Evolutionary conservation across 2,329 filamentous ascomycete genomes (phyloP).

Genomic region (Pseudogymnoascus sp.): DNA sequence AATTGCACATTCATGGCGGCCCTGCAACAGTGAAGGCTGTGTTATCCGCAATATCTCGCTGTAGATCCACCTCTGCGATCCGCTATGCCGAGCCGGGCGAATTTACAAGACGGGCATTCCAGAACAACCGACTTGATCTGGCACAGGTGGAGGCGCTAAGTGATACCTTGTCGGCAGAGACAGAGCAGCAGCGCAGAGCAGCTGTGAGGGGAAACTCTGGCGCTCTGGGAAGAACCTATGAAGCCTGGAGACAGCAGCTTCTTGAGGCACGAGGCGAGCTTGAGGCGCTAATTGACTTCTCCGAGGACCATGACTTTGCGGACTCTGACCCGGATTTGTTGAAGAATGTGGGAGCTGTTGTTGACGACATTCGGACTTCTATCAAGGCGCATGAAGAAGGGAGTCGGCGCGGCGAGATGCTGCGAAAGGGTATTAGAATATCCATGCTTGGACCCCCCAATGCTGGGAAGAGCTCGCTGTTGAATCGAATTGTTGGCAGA

Average conservation of each 20-base stretch:
- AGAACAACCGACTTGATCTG: constrained; percentile 76
- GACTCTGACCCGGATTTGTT: constrained; percentile 71
- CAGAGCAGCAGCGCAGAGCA: constrained; percentile 84
- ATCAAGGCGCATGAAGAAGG: constrained; percentile 67
- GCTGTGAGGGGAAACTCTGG: constrained; percentile 73
- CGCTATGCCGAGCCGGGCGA: constrained; percentile 92
- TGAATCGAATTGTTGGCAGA: constrained; percentile 82
- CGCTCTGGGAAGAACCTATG: constrained; percentile 66
- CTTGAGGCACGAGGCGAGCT: constrained; percentile 80
- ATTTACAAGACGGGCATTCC: constrained; percentile 87
- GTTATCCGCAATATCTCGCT: constrained; percentile 59
- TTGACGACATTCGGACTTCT: constrained; percentile 51
- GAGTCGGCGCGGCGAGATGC: constrained; percentile 71
- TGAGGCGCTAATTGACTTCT: constrained; percentile 93
- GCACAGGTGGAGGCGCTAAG: constrained; percentile 69
- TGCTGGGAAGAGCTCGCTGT: constrained; percentile 85
- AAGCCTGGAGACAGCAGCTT: constrained; percentile 69
- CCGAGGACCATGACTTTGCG: constrained; percentile 95
- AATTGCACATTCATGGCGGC: constrained; percentile 91
- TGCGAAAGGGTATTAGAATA: constrained; percentile 77
- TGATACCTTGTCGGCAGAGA: constrained; percentile 61
- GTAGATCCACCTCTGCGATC: constrained; percentile 37
- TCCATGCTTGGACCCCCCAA: constrained; percentile 88
- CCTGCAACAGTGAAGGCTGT: constrained; percentile 83
- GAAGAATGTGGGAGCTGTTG: constrained; percentile 57